phyloP scores from a whole-genome alignment of 2,329 filamentous ascomycete genomes.

The Canariomyces notabilis region DNA sequence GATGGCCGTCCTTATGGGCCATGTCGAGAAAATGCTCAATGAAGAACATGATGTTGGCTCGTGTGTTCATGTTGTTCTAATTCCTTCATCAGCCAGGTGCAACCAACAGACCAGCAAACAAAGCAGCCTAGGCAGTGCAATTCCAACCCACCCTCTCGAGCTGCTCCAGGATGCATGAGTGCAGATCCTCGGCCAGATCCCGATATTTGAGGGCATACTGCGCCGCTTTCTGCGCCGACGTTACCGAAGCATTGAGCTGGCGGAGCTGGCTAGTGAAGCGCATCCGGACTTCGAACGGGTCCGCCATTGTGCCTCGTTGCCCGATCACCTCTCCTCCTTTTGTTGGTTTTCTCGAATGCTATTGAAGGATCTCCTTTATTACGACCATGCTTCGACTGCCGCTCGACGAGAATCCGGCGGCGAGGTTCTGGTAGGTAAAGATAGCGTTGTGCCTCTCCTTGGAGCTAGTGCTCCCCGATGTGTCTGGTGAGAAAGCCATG shows the following conservation, averaged over 20 bases:
- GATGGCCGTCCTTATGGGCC: constrained; percentile 68
- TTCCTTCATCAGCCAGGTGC: constrained; percentile 1
- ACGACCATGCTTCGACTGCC: neutral
- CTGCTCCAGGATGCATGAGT: constrained; percentile 95
- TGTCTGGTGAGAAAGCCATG: neutral
- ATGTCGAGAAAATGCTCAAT: constrained; percentile 91
- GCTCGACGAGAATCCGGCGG: neutral
- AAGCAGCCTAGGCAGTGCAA: constrained; percentile 4
- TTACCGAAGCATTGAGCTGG: constrained; percentile 84
- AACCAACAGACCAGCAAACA: neutral
- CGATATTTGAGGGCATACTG: constrained; percentile 91
- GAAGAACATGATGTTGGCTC: constrained; percentile 99
- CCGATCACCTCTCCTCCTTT: neutral
- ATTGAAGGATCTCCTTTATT: neutral
- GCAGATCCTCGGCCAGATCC: constrained; percentile 94
- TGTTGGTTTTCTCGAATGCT: neutral
- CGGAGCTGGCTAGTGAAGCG: constrained; percentile 89
- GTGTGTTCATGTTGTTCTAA: constrained; percentile 89
- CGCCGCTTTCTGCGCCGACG: constrained; percentile 85
- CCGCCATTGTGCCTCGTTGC: constrained; percentile 44
- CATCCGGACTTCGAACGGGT: constrained; percentile 98
- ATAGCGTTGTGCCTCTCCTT: neutral
- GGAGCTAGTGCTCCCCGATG: neutral
- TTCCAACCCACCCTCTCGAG: constrained; percentile 65
- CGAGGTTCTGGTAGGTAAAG: neutral